phyloP scores from a whole-genome alignment of 495 filamentous ascomycete genomes.

The Lasiosphaeria miniovina region DNA sequence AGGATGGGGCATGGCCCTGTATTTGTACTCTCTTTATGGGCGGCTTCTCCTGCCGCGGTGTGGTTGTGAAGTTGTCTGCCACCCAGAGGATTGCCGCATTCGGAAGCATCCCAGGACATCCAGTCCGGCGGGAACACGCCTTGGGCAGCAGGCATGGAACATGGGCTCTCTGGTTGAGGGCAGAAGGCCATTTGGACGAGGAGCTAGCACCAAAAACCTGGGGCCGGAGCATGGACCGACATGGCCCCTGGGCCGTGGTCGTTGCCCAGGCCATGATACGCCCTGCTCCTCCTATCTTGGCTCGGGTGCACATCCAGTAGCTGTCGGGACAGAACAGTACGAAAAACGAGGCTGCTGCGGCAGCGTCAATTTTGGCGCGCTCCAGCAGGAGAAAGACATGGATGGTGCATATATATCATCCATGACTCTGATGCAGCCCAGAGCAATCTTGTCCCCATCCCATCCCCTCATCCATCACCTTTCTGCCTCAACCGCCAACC shows the following conservation, averaged over 20 bases:
- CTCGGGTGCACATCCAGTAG: background rate
- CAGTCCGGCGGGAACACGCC: background rate
- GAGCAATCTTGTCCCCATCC: background rate
- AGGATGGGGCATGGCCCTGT: slow-evolving; percentile 18
- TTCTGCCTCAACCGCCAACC: too few relatives aligned
- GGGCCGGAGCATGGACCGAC: too few relatives aligned
- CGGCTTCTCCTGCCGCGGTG: background rate
- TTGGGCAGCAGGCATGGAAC: too few relatives aligned
- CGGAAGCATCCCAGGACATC: background rate
- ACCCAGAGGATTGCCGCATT: background rate
- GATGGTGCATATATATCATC: background rate
- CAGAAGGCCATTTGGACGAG: too few relatives aligned
- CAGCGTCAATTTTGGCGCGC: background rate
- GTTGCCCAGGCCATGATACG: too few relatives aligned
- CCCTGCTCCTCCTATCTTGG: too few relatives aligned
- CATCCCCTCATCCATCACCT: background rate
- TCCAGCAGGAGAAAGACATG: slow-evolving; percentile 1
- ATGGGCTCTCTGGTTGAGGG: too few relatives aligned
- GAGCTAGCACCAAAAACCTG: too few relatives aligned
- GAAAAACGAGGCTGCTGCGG: too few relatives aligned
- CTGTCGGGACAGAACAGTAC: background rate
- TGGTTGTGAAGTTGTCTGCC: background rate
- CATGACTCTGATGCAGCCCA: background rate
- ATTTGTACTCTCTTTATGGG: slow-evolving; percentile 35
- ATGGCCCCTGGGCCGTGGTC: too few relatives aligned